Evolutionary conservation across 1,139 yeast genomes (phyloP).

Genomic region (Diutina siamensis): DNA sequence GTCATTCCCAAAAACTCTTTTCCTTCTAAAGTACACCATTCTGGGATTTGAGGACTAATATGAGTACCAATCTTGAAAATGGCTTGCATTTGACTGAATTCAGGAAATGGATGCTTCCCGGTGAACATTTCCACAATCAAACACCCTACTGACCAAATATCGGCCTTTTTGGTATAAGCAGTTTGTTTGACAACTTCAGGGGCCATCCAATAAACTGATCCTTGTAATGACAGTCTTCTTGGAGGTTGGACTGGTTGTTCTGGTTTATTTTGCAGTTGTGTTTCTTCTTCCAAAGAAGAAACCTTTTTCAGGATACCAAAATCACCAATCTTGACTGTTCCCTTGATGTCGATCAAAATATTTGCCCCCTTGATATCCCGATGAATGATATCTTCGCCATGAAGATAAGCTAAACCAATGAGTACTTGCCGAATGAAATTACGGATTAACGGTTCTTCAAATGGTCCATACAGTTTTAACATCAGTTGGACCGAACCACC

Average conservation of each 20-base stretch:
- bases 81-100: slow-evolving; percentile 92
- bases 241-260: slow-evolving; percentile 20
- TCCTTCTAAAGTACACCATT: slow-evolving; percentile 63
- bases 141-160: slow-evolving; percentile 94
- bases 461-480: slow-evolving; percentile 79
- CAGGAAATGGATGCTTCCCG: slow-evolving; percentile 90
- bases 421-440: slow-evolving; percentile 78
- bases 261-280: slow-evolving; percentile 8
- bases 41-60: slow-evolving; percentile 65
- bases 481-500: slow-evolving; percentile 92
- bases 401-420: slow-evolving; percentile 71
- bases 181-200: slow-evolving; percentile 93
- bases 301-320: slow-evolving; percentile 85
- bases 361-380: slow-evolving; percentile 93
- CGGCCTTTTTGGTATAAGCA: slow-evolving; percentile 81
- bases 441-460: slow-evolving; percentile 79
- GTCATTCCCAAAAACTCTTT: slow-evolving; percentile 53
- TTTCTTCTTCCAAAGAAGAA: slow-evolving; percentile 19
- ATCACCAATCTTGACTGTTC: slow-evolving; percentile 86
- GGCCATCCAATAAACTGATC: slow-evolving; percentile 97
- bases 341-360: slow-evolving; percentile 79
- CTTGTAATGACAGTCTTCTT: slow-evolving; percentile 79
- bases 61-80: slow-evolving; percentile 85
- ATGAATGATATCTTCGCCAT: slow-evolving; percentile 74
- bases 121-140: slow-evolving; percentile 89